Conservation (phyloP, 441 rosid species). For the Breynia disticha region DNA sequence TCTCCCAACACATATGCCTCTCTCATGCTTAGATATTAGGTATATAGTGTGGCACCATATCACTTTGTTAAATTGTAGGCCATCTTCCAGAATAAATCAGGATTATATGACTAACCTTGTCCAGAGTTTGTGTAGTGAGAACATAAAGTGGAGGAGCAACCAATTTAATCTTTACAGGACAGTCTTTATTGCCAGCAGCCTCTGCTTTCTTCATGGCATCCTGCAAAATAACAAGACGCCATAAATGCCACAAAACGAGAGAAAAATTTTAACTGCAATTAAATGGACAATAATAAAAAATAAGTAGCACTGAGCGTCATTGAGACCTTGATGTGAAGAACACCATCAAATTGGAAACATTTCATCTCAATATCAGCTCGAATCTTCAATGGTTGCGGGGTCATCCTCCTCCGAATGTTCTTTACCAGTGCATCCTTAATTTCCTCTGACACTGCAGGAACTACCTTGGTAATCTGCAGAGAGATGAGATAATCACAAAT, state of each 20-base stretch:
- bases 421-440: constrained; percentile 74
- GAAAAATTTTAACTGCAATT: neutral
- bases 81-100: neutral
- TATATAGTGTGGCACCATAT: too few species aligned
- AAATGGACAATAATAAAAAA: neutral
- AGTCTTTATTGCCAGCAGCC: constrained; percentile 82
- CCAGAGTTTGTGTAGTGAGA: constrained; percentile 93
- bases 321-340: constrained; percentile 95
- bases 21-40: too few species aligned
- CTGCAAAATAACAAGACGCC: constrained; percentile 25
- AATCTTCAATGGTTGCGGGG: constrained; percentile 91
- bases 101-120: constrained; percentile 51
- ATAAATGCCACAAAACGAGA: neutral
- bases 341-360: constrained; percentile 96
- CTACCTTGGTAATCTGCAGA: constrained; percentile 55
- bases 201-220: constrained; percentile 93
- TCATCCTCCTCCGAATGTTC: constrained; percentile 92
- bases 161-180: constrained; percentile 88
- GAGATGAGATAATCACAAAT: neutral
- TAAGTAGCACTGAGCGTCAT: too few species aligned
- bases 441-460: constrained; percentile 82
- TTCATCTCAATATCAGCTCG: constrained; percentile 95
- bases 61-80: too few species aligned
- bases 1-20: too few species aligned
- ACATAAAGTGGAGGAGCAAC: constrained; percentile 98